Conservation (phyloP, 306 rosid species). For the Erythrophleum fordii region DNA sequence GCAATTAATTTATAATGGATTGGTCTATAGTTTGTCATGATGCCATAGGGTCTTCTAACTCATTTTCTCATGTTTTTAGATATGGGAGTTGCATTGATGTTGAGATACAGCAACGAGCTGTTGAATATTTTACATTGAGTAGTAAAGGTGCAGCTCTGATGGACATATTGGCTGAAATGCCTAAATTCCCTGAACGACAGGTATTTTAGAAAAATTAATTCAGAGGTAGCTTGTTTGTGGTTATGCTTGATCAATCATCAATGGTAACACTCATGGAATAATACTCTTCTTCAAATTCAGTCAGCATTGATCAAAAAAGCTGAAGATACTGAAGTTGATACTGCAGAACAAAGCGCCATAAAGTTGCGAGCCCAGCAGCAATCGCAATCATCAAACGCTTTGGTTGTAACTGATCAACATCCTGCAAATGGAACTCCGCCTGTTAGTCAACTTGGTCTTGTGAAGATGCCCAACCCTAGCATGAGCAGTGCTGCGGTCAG, state of each 20-base stretch:
- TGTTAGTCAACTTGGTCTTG: constrained; percentile 71
- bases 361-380: constrained; percentile 86
- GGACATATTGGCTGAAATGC: constrained; percentile 98
- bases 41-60: constrained; percentile 43
- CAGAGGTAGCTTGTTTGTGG: constrained; percentile 29
- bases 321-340: constrained; percentile 89
- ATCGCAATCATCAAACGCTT: constrained; percentile 79
- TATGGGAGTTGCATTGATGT: constrained; percentile 99
- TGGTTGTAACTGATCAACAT: constrained; percentile 85
- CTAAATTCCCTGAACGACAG: constrained; percentile 99
- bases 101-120: constrained; percentile 99
- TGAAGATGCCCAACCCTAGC: constrained; percentile 78
- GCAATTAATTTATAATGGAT: constrained; percentile 26
- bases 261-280: constrained; percentile 18
- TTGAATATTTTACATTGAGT: constrained; percentile 89
- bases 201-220: constrained; percentile 52
- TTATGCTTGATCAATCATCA: constrained; percentile 36
- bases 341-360: constrained; percentile 96
- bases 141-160: constrained; percentile 85
- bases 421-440: constrained; percentile 71
- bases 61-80: constrained; percentile 51
- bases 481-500: constrained; percentile 66
- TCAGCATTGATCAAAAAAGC: constrained; percentile 95
- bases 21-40: constrained; percentile 22
- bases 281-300: constrained; percentile 53